phyloP scores from a whole-genome alignment of 768 basidiomycete species.

The Hydnomerulius pinastri region DNA sequence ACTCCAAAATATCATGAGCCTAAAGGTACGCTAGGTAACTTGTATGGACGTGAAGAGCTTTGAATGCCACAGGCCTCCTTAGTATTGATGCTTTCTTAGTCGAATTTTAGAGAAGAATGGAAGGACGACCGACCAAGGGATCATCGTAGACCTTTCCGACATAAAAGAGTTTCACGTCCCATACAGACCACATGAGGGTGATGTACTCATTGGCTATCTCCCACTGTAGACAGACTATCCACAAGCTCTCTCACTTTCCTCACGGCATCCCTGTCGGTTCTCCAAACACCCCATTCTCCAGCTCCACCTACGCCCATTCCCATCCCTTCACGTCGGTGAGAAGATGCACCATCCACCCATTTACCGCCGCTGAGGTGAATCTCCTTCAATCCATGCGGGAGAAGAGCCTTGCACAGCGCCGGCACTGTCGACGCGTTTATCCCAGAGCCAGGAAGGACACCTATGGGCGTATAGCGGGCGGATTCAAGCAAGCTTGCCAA shows the following conservation, averaged over 20 bases:
- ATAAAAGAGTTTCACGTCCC: too few species aligned
- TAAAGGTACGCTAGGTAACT: too few species aligned
- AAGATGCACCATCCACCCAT: constrained; percentile 60
- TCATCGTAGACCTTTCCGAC: too few species aligned
- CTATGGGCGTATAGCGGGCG: constrained; percentile 14
- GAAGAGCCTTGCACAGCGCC: constrained; percentile 47
- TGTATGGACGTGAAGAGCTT: too few species aligned
- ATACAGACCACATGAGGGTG: neutral
- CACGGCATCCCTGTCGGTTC: constrained; percentile 54
- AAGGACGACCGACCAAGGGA: too few species aligned
- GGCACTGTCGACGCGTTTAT: constrained; percentile 61
- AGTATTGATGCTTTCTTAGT: too few species aligned
- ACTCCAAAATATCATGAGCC: too few species aligned
- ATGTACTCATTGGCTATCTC: neutral
- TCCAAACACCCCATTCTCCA: constrained; percentile 71
- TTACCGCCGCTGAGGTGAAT: constrained; percentile 74
- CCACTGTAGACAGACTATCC: constrained; percentile 29
- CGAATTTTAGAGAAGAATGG: too few species aligned
- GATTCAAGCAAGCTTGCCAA: constrained; percentile 43
- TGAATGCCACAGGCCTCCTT: too few species aligned
- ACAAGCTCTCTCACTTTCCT: constrained; percentile 50
- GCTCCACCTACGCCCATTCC: constrained; percentile 63
- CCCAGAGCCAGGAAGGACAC: constrained; percentile 75
- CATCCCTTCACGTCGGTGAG: constrained; percentile 55
- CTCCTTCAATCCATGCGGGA: constrained; percentile 61